These are phyloP conservation scores for Umbellularia californica DNA, from an alignment of 164 flowering plant genomes.

Conservation along the genomic window DNA sequence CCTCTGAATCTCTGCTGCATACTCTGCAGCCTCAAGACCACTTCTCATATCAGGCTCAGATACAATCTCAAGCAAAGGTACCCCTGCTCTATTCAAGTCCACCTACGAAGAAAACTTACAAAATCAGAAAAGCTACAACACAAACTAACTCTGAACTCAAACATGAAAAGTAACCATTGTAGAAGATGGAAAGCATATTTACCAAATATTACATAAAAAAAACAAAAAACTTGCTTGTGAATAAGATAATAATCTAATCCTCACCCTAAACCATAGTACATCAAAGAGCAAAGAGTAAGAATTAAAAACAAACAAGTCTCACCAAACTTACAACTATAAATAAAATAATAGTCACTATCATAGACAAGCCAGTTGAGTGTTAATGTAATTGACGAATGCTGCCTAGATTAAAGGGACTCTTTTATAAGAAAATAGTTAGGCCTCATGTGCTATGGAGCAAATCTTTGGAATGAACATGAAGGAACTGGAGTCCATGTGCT, in stretches of 20 bases:
- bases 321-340: too few relatives aligned
- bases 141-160: background rate
- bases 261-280: background rate
- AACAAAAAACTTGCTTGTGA: background rate
- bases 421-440: too few relatives aligned
- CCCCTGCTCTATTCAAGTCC: conserved; percentile 95
- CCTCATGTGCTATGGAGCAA: too few relatives aligned
- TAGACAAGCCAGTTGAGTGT: too few relatives aligned
- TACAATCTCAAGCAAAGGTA: conserved; percentile 94
- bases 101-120: conserved; percentile 42
- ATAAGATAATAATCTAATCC: background rate
- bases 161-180: background rate
- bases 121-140: conserved; percentile 5
- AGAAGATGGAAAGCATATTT: background rate
- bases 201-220: background rate
- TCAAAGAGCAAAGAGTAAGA: too few relatives aligned
- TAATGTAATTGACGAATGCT: too few relatives aligned
- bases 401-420: background rate
- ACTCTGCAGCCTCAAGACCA: conserved; percentile 91
- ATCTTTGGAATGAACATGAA: too few relatives aligned
- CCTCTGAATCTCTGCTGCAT: conserved; percentile 90
- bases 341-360: too few relatives aligned
- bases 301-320: too few relatives aligned
- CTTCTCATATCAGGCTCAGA: conserved; percentile 94
- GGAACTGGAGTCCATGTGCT: too few relatives aligned